A percentile compares a stretch with the other conserved stretches of the same genome.
Evolutionary conservation across 2,329 filamentous ascomycete genomes (phyloP).

Genomic region (Apiospora saccharicola): DNA sequence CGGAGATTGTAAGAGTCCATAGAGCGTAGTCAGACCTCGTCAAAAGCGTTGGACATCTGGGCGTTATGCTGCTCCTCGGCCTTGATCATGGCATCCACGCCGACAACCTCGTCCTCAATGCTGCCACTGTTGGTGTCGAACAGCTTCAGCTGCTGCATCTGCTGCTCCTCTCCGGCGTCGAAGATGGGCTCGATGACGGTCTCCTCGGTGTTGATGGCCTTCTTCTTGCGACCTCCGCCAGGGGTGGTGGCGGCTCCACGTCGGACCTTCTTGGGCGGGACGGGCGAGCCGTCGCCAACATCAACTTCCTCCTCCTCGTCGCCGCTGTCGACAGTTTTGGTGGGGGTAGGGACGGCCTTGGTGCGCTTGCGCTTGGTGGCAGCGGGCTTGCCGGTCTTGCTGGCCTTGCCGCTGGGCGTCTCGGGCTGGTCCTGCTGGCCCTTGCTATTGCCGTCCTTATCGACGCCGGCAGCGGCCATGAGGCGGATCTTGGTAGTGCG

Average conservation of each 20-base stretch:
- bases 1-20: too few species aligned
- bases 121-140: background rate
- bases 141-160: background rate
- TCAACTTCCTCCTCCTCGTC: background rate
- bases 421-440: background rate
- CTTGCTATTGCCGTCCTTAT: background rate
- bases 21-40: background rate
- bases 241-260: background rate
- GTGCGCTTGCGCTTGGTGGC: background rate
- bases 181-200: background rate
- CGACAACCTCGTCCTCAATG: background rate
- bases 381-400: background rate
- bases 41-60: background rate
- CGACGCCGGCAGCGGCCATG: slow-evolving; percentile 5
- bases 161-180: background rate
- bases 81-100: slow-evolving; percentile 5
- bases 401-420: background rate
- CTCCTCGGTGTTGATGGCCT: background rate
- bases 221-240: background rate
- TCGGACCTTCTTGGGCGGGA: background rate
- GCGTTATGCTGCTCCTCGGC: background rate
- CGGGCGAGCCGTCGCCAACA: background rate
- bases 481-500: slow-evolving; percentile 15
- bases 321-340: background rate
- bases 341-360: background rate